Percentiles rank a stretch among this genome's conserved stretches.
phyloP scores from a whole-genome alignment of 179 eudicot genomes.

The Spergularia azorica region DNA sequence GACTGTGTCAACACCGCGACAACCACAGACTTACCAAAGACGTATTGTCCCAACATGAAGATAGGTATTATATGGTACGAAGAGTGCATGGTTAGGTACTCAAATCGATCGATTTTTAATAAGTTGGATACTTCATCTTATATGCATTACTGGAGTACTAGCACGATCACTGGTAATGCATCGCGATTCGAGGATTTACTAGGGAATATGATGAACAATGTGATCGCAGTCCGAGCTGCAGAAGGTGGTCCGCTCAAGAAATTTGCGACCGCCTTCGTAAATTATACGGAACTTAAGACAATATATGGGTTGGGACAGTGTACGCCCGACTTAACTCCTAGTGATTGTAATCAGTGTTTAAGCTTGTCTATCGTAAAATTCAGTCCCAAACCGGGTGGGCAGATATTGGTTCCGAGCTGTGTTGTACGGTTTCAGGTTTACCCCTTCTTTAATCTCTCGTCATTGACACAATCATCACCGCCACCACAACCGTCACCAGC shows the following conservation, averaged over 20 bases:
- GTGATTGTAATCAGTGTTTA: constrained; percentile 33
- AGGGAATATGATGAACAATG: neutral
- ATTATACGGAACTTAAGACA: neutral
- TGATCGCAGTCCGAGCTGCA: constrained; percentile 18
- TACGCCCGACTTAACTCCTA: constrained; percentile 33
- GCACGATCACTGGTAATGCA: neutral
- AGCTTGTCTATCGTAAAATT: neutral
- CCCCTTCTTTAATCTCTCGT: constrained; percentile 14
- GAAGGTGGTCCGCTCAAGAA: neutral
- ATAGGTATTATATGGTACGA: constrained; percentile 22
- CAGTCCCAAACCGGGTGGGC: constrained; percentile 12
- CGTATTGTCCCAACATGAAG: constrained; percentile 18
- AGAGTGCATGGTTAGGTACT: constrained; percentile 36
- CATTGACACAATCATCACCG: neutral
- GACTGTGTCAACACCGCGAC: constrained; percentile 30
- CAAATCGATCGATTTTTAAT: constrained; percentile 20
- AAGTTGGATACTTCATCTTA: neutral
- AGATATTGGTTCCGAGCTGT: constrained; percentile 20
- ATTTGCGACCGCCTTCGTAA: neutral
- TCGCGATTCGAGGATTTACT: neutral
- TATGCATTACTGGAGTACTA: accelerated
- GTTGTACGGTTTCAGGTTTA: constrained; percentile 17
- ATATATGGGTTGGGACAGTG: constrained; percentile 39
- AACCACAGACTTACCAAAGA: neutral
- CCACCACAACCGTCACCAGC: neutral